A percentile compares a stretch with the other conserved stretches of the same genome.
Evolutionary conservation across 2,329 filamentous ascomycete species (phyloP).

Genomic region (Chaetomium sp.): DNA sequence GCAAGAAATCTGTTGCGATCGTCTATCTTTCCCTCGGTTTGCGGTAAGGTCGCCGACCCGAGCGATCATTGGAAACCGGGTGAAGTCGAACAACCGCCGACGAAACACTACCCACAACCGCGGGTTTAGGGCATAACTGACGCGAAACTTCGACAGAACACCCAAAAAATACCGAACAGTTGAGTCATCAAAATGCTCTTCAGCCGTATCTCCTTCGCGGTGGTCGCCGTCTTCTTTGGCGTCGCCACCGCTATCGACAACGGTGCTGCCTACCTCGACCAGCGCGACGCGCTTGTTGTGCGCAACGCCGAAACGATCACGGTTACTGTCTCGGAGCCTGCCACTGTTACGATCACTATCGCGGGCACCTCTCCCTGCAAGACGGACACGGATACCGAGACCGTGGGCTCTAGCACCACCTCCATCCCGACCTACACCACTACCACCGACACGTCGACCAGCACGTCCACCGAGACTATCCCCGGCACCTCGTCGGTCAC

Average conservation of each 20-base stretch:
- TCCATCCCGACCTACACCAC: constrained; percentile 1
- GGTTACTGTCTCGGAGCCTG: constrained; percentile 18
- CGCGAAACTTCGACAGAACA: not conserved
- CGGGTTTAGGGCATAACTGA: not conserved
- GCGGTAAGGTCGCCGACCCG: not conserved
- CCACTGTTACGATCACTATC: not conserved
- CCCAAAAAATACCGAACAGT: not conserved
- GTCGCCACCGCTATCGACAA: constrained; percentile 10
- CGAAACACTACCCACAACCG: not conserved
- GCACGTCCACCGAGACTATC: constrained; percentile 4
- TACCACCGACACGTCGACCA: constrained; percentile 9
- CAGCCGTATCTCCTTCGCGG: constrained; percentile 14
- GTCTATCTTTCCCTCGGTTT: not conserved
- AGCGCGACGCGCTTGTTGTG: constrained; percentile 9
- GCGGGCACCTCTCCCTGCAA: not conserved
- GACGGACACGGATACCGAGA: constrained; percentile 5
- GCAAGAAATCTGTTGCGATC: not conserved
- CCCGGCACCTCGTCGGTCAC: constrained; percentile 5
- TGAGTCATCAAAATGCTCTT: constrained; percentile 27
- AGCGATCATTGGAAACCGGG: not conserved
- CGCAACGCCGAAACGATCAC: not conserved
- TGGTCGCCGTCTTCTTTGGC: constrained; percentile 13
- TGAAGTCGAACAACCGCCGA: not conserved
- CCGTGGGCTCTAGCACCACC: not conserved
- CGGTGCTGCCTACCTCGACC: not conserved